Conservation (phyloP, 2,329 filamentous ascomycete species). For the Aspergillus neoniger region DNA sequence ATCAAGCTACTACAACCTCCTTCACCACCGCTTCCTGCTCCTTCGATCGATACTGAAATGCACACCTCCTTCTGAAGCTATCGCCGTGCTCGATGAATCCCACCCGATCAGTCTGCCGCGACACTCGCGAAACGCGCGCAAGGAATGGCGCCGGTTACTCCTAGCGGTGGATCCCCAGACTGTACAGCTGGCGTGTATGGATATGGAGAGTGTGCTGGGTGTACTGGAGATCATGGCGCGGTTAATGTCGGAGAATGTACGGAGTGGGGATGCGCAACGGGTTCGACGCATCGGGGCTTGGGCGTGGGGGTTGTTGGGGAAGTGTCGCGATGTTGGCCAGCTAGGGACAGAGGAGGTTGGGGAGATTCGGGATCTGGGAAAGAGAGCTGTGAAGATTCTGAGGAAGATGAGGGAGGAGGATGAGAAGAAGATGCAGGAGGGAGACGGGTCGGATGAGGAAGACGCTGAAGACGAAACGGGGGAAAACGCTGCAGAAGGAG, state of each 20-base stretch:
- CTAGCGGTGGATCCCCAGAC: conserved; percentile 49
- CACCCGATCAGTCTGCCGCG: conserved; percentile 56
- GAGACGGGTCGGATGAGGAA: conserved; percentile 28
- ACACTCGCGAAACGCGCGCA: conserved; percentile 55
- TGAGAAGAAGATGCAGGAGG: conserved; percentile 29
- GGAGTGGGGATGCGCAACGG: conserved; percentile 61
- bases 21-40: conserved; percentile 65
- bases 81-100: conserved; percentile 56
- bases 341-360: conserved; percentile 75
- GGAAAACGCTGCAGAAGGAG: neutral
- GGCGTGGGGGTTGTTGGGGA: conserved; percentile 80
- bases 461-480: conserved; percentile 16
- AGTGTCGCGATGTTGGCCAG: conserved; percentile 72
- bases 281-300: conserved; percentile 72
- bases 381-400: conserved; percentile 63
- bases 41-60: conserved; percentile 65
- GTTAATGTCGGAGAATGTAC: conserved; percentile 64
- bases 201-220: conserved; percentile 64
- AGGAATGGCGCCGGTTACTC: conserved; percentile 56
- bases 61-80: conserved; percentile 54
- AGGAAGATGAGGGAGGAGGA: conserved; percentile 49
- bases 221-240: conserved; percentile 63
- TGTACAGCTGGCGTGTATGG: conserved; percentile 54
- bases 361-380: conserved; percentile 75
- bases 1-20: conserved; percentile 66